Base-by-base conservation (phyloP, 192 early-diverging fungal species). In the Mortierella alpina region DNA sequence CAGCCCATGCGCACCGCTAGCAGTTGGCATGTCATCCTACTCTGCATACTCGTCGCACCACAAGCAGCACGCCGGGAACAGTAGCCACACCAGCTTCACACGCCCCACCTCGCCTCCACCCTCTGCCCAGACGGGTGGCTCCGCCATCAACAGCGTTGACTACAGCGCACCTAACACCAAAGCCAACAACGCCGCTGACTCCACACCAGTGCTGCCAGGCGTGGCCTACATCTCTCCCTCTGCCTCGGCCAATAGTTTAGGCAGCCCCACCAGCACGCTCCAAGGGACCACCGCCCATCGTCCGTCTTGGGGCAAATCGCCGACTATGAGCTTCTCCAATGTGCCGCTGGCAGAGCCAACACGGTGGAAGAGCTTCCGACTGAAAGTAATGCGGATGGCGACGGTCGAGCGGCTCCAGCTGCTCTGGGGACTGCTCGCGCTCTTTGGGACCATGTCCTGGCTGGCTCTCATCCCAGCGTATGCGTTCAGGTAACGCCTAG, bases 391-490 rank as follows among this genome's bases (percentile, higher is more conserved):
- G 76, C 46, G 47, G 12, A 71, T 80, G 70, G 76, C 76, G 18
- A 80, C 76, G 6, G 76, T 80, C 31, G 69, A 80, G 48, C 69
- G 76, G 6, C 42, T 80, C 23, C 76, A 80, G 59, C 44, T 72
- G 39, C 59, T 80, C 13, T 80, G 76, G 76, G 76, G 45, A 44
- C 39, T 80, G 11, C 47, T 80, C 46, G 65, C 76, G 13, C 31
- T 72, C 46, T 67, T 80, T 52, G 76, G 76, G 1, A 58, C 70
- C n/a, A 68, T 72, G 63, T 65, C 76, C 44, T 80, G 76, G 76
- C 7, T 80, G 3, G 41, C 76, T 39, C 53, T 80, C 8, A 42
- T 80, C 65, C 76, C 76, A 45, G 76, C 76, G 12, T 68, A 62
- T 63, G 70, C 64, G 12, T 80, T 80, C 76, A 72, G 76, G 76